Percentiles rank a stretch among this genome's conserved stretches.
phyloP scores from a whole-genome alignment of 352 stramenopile species.

The Phytophthora sp. region DNA sequence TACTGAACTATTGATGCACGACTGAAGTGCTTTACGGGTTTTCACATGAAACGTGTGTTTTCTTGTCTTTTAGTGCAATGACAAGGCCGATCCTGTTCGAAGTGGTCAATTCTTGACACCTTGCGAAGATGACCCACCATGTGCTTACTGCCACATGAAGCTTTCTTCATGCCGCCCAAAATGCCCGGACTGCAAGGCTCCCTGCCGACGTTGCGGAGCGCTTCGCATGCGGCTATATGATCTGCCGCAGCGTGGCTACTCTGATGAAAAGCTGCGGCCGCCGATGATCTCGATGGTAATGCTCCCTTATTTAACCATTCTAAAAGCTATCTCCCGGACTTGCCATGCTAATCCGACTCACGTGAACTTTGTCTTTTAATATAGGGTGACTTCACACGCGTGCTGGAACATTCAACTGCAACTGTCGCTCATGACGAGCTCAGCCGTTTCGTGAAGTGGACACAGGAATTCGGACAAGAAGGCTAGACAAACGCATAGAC shows the following conservation, averaged over 20 bases:
- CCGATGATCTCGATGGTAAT: constrained; percentile 90
- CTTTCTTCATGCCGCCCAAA: constrained; percentile 72
- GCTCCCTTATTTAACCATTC: too few relatives aligned
- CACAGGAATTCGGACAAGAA: constrained; percentile 99
- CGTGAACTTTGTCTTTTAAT: constrained; percentile 5
- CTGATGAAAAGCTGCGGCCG: constrained; percentile 84
- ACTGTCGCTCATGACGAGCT: constrained; percentile 98
- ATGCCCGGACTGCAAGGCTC: constrained; percentile 73
- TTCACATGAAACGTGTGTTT: neutral
- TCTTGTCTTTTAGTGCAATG: constrained; percentile 65
- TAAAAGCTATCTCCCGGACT: neutral
- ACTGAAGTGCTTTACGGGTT: neutral
- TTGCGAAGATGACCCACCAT: constrained; percentile 84
- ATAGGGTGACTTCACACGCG: constrained; percentile 95
- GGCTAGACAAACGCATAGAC: constrained; percentile 68
- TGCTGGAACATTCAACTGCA: constrained; percentile 93
- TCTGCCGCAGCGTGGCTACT: constrained; percentile 79
- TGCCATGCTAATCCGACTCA: neutral
- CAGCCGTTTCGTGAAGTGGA: constrained; percentile 98
- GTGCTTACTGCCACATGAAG: constrained; percentile 91
- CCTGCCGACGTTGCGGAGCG: constrained; percentile 74
- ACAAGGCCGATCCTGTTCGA: constrained; percentile 61
- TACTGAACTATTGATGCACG: neutral
- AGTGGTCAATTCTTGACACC: constrained; percentile 82
- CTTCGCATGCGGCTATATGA: constrained; percentile 89